These are phyloP conservation scores for Microcos paniculata DNA, from an alignment of 345 rosid genomes.

Conservation along the genomic window DNA sequence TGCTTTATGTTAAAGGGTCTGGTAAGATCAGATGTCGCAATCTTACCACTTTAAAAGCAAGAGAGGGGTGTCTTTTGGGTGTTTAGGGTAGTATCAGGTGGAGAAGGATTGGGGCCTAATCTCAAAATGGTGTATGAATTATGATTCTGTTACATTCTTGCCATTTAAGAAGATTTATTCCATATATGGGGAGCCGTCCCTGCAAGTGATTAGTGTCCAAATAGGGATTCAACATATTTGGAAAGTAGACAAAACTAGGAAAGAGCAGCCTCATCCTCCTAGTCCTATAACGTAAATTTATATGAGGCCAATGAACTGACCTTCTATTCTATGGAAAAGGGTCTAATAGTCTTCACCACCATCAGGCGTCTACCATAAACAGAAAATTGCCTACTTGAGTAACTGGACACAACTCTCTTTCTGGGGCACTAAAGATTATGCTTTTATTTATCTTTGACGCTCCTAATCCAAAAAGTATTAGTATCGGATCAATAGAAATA, in stretches of 20 bases:
- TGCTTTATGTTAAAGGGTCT: not conserved
- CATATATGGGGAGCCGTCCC: not conserved
- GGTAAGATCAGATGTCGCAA: not conserved
- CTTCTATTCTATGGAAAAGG: not conserved
- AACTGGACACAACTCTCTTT: too few relatives aligned
- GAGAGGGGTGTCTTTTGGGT: not conserved
- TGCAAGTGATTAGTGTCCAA: not conserved
- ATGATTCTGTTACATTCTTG: not conserved
- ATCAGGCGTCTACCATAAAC: not conserved
- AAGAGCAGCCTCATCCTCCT: not conserved
- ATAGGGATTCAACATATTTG: not conserved
- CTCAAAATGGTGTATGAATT: not conserved
- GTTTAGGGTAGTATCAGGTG: not conserved
- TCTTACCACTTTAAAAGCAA: not conserved
- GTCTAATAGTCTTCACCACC: not conserved
- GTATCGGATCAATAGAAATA: too few relatives aligned
- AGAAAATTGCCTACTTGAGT: not conserved
- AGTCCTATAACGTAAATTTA: not conserved
- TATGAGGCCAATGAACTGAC: not conserved
- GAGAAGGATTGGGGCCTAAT: not conserved
- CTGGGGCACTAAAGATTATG: too few relatives aligned
- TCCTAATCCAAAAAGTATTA: too few relatives aligned
- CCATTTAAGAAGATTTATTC: not conserved
- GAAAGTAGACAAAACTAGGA: slow-evolving; percentile 13
- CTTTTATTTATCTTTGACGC: too few relatives aligned